Evolutionary conservation across 1,284 basidiomycete genomes (phyloP).

Genomic region (Phylloporus sp.): DNA sequence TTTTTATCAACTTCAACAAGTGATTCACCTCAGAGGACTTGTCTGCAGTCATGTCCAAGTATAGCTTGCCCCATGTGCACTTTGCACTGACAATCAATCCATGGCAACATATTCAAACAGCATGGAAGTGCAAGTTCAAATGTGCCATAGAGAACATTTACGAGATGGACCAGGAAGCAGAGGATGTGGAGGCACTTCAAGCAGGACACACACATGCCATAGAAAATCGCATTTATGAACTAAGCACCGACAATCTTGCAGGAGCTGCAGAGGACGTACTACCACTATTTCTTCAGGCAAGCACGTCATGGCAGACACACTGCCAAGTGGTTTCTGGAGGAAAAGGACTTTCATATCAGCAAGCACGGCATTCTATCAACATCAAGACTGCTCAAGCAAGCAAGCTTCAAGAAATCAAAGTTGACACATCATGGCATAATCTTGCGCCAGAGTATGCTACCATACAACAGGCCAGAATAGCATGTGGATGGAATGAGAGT

Average conservation of each 20-base stretch:
- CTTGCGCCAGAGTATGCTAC: too few relatives aligned
- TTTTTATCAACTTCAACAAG: slow-evolving; percentile 33
- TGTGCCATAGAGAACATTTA: neutral
- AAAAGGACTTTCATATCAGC: neutral
- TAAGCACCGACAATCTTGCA: neutral
- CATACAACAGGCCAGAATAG: too few relatives aligned
- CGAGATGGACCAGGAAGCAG: neutral
- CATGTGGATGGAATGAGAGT: too few relatives aligned
- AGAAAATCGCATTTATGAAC: neutral
- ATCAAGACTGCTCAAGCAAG: too few relatives aligned
- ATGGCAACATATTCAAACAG: slow-evolving; percentile 34
- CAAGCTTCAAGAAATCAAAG: too few relatives aligned
- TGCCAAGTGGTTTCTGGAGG: neutral
- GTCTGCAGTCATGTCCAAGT: slow-evolving; percentile 7
- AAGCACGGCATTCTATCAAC: too few relatives aligned
- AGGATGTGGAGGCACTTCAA: neutral
- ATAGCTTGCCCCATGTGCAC: slow-evolving; percentile 6
- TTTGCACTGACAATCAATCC: slow-evolving; percentile 21
- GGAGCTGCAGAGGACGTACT: neutral
- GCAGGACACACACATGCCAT: neutral
- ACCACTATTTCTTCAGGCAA: neutral
- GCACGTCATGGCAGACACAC: neutral
- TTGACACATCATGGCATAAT: too few relatives aligned
- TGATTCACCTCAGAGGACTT: slow-evolving; percentile 28
- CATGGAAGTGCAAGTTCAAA: slow-evolving; percentile 19